Percentiles rank a stretch among this genome's conserved stretches.
phyloP scores from a whole-genome alignment of 2,329 filamentous ascomycete species.

The Pseudopyricularia javanii region DNA sequence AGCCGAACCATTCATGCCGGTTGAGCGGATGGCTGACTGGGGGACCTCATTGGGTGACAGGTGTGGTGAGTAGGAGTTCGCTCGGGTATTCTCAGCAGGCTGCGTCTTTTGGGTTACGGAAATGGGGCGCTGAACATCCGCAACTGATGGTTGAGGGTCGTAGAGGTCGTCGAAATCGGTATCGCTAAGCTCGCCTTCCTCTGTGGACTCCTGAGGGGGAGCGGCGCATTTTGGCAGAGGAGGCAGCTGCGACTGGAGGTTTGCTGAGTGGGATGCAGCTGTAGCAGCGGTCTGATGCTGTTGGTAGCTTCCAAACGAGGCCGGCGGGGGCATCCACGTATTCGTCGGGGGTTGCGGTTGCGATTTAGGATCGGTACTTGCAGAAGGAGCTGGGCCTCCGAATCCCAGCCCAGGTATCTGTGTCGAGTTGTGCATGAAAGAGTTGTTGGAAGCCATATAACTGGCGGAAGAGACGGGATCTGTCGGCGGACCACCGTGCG shows the following conservation, averaged over 20 bases:
- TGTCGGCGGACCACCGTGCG: conserved; percentile 11
- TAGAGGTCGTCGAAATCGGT: conserved; percentile 48
- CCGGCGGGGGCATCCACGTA: background rate
- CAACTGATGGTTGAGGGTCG: conserved; percentile 20
- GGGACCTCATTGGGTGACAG: conserved; percentile 36
- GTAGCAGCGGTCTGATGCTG: background rate
- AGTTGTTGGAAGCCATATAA: conserved; percentile 17
- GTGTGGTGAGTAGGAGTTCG: conserved; percentile 39
- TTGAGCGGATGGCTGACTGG: conserved; percentile 6
- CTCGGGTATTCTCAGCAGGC: conserved; percentile 15
- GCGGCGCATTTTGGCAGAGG: background rate
- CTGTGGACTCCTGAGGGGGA: conserved; percentile 19
- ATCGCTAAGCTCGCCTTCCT: conserved; percentile 72
- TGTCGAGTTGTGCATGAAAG: conserved; percentile 24
- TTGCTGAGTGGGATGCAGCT: background rate
- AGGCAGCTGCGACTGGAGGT: background rate
- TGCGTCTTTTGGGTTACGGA: background rate
- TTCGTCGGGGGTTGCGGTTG: background rate
- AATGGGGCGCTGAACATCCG: background rate
- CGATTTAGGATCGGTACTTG: background rate
- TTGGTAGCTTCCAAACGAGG: background rate
- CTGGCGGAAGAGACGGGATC: conserved; percentile 7
- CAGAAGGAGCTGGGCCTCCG: conserved; percentile 8
- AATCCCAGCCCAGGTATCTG: conserved; percentile 26
- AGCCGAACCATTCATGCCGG: background rate